These are phyloP conservation scores for Trichoderma arundinaceum DNA, from an alignment of 2,329 filamentous ascomycete genomes.

Conservation along the genomic window DNA sequence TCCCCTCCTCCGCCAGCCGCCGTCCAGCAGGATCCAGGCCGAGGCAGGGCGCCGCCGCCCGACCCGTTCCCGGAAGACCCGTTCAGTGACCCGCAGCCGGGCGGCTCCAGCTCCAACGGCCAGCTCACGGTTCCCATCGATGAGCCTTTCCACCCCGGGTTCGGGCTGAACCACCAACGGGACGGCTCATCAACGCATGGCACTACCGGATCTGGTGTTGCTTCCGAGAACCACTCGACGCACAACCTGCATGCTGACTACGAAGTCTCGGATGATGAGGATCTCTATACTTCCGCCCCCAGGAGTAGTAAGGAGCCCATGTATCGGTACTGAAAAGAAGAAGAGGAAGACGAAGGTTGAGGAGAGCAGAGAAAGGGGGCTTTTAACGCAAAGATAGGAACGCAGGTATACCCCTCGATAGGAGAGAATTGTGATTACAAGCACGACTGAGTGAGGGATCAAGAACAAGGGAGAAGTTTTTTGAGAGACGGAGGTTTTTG, in stretches of 20 bases:
- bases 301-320: conserved; percentile 47
- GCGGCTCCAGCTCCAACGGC: conserved; percentile 33
- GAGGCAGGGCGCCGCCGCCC: conserved; percentile 33
- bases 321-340: conserved; percentile 41
- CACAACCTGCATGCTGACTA: conserved; percentile 29
- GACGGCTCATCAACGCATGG: conserved; percentile 28
- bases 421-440: not conserved
- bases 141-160: conserved; percentile 50
- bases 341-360: not conserved
- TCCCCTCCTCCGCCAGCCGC: conserved; percentile 37
- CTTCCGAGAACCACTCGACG: conserved; percentile 34
- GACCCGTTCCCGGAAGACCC: conserved; percentile 36
- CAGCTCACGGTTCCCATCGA: conserved; percentile 33
- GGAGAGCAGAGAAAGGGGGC: no score
- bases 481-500: not conserved
- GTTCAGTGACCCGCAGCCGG: conserved; percentile 42
- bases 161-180: conserved; percentile 32
- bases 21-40: conserved; percentile 36
- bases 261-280: conserved; percentile 46
- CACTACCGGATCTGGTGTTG: conserved; percentile 33
- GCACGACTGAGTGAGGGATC: not conserved
- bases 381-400: not conserved
- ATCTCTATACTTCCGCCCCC: conserved; percentile 49
- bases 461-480: not conserved
- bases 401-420: no score